Conservation (phyloP, 2,329 filamentous ascomycete genomes). For the Aspergillus cejpii region DNA sequence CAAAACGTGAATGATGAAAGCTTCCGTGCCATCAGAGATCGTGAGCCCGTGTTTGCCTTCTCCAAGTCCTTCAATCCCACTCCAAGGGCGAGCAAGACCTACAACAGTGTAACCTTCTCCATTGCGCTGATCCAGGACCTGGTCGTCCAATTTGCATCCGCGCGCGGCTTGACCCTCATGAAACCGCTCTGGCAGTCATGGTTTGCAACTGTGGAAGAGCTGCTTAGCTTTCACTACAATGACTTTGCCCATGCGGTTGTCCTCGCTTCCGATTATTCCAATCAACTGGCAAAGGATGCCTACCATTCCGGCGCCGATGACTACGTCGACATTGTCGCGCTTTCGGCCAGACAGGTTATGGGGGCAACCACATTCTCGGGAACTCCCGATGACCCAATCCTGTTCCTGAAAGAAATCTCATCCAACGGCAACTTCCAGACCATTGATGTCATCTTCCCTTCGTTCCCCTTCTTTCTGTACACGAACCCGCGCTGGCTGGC, state of each 20-base stretch:
- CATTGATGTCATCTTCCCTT: conserved; percentile 79
- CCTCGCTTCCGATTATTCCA: conserved; percentile 67
- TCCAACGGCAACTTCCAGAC: conserved; percentile 81
- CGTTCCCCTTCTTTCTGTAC: conserved; percentile 80
- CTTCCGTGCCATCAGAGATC: conserved; percentile 65
- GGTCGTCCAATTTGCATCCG: conserved; percentile 70
- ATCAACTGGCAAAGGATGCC: conserved; percentile 63
- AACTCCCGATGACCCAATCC: conserved; percentile 61
- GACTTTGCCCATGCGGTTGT: conserved; percentile 60
- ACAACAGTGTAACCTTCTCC: conserved; percentile 64
- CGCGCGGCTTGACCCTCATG: conserved; percentile 70
- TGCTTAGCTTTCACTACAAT: conserved; percentile 68
- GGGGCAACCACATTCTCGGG: conserved; percentile 70
- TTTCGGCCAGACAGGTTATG: conserved; percentile 73
- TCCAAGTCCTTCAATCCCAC: conserved; percentile 57
- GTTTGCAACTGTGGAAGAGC: conserved; percentile 56
- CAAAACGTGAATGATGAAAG: conserved; percentile 59
- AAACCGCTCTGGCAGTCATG: conserved; percentile 72
- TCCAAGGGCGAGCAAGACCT: conserved; percentile 22
- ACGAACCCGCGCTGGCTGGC: conserved; percentile 75
- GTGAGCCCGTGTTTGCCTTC: conserved; percentile 78
- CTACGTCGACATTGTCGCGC: conserved; percentile 68
- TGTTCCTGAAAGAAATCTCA: conserved; percentile 81
- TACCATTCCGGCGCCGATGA: conserved; percentile 66
- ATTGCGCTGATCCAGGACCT: conserved; percentile 71